phyloP scores from a whole-genome alignment of 305 asterid species.

The Fraxinus angustifolia region DNA sequence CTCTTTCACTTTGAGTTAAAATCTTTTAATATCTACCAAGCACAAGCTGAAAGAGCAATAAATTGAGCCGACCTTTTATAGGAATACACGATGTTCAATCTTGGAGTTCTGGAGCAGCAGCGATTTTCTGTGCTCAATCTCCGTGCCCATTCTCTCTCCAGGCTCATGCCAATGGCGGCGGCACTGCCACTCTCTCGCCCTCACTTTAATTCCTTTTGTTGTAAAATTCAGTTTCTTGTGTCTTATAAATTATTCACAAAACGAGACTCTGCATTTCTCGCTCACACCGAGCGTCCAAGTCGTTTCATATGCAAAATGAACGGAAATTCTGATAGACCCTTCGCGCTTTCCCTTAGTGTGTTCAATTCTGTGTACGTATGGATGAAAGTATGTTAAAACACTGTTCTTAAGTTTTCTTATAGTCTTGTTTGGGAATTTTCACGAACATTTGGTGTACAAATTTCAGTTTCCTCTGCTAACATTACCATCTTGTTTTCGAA shows the following conservation, averaged over 20 bases:
- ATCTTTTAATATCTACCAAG: too few relatives aligned
- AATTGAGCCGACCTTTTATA: background rate
- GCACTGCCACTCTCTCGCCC: slow-evolving; percentile 17
- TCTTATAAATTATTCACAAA: slow-evolving; percentile 18
- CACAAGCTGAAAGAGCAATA: too few relatives aligned
- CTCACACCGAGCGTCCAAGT: background rate
- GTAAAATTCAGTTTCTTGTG: background rate
- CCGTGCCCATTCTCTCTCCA: slow-evolving; percentile 27
- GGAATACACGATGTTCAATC: background rate
- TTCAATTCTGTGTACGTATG: background rate
- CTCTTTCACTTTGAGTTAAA: background rate
- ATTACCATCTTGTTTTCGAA: background rate
- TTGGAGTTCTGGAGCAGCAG: slow-evolving; percentile 16
- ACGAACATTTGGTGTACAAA: slow-evolving; percentile 25
- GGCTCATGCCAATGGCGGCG: slow-evolving; percentile 31
- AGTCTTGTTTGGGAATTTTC: slow-evolving; percentile 23
- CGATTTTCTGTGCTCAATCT: slow-evolving; percentile 21
- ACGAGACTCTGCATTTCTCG: slow-evolving; percentile 11
- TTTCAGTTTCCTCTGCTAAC: background rate
- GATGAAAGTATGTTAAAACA: background rate
- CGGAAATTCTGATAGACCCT: slow-evolving; percentile 34
- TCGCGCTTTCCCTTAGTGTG: background rate
- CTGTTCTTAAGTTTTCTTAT: background rate
- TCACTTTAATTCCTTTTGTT: background rate
- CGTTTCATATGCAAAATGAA: slow-evolving; percentile 32